Percentiles rank a stretch among this genome's conserved stretches.
These are phyloP conservation scores for Tulasnella sp. DNA, from an alignment of 768 basidiomycete genomes.

Conservation along the genomic window DNA sequence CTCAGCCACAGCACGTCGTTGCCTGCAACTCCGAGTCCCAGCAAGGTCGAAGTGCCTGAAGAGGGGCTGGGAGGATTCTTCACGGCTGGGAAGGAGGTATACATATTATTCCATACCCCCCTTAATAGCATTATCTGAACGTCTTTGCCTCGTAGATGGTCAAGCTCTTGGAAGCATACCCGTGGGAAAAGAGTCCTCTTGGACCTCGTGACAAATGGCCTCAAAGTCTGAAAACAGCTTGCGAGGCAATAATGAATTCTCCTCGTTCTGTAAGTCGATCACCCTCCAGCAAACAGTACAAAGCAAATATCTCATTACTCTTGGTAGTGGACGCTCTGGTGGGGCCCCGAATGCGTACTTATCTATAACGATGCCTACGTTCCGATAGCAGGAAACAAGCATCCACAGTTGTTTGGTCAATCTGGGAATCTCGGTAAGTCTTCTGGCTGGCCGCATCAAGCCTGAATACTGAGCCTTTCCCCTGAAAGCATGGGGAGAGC, in stretches of 20 bases:
- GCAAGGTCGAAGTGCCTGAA: background rate
- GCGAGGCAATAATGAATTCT: constrained; percentile 14
- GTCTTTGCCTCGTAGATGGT: constrained; percentile 13
- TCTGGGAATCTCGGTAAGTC: constrained; percentile 16
- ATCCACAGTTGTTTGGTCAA: constrained; percentile 22
- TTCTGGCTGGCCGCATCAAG: background rate
- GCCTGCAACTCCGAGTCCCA: background rate
- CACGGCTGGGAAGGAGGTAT: background rate
- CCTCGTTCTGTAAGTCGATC: constrained; percentile 16
- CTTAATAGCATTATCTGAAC: no score
- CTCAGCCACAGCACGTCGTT: background rate
- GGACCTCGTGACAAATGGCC: constrained; percentile 18
- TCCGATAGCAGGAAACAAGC: constrained; percentile 21
- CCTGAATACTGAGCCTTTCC: no score
- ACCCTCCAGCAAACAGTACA: background rate
- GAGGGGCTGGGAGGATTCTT: background rate
- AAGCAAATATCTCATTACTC: background rate
- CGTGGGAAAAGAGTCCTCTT: constrained; percentile 20
- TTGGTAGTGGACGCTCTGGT: constrained; percentile 19
- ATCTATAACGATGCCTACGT: constrained; percentile 25
- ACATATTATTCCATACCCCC: background rate
- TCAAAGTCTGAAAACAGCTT: constrained; percentile 17
- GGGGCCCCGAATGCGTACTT: constrained; percentile 21
- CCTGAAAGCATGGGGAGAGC: constrained; percentile 21
- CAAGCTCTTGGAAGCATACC: constrained; percentile 16